phyloP scores from a whole-genome alignment of 75 land plant genomes.

The Isoetes taiwanensis region DNA sequence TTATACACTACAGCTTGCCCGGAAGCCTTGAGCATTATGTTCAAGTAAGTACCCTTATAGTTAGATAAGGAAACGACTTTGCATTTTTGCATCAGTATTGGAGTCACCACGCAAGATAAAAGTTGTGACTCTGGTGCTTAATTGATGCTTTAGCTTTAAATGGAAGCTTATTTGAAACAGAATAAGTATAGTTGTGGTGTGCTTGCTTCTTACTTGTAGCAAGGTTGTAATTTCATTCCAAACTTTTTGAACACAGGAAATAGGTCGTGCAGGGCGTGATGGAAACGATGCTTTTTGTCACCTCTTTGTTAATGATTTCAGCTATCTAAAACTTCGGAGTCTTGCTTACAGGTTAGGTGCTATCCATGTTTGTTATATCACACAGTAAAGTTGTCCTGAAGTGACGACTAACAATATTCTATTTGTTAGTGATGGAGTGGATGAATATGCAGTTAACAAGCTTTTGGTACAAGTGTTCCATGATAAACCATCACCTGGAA shows the following conservation, averaged over 20 bases:
- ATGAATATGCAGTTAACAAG: constrained; percentile 60
- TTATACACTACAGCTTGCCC: constrained; percentile 92
- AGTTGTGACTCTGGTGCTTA: no score
- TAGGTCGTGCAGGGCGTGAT: constrained; percentile 96
- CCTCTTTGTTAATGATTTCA: constrained; percentile 57
- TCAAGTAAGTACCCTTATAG: constrained; percentile 56
- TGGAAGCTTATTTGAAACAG: no score
- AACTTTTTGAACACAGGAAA: no score
- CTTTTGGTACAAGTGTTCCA: constrained; percentile 52
- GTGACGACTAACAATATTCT: no score
- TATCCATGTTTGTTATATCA: no score
- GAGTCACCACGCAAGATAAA: not conserved
- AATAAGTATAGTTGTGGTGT: no score
- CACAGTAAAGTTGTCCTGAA: no score
- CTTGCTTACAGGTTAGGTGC: constrained; percentile 71
- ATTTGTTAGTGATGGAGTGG: constrained; percentile 97
- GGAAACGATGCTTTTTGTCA: constrained; percentile 81
- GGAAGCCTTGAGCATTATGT: constrained; percentile 94
- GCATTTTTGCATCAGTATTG: not conserved
- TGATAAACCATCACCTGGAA: no score
- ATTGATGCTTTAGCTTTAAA: no score
- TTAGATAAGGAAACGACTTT: no score
- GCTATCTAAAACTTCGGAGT: constrained; percentile 77
- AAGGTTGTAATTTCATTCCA: no score
- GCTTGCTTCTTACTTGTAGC: no score